Evolutionary conservation across 169 alveolate species (phyloP).

Genomic region (Cryptosporidium xiaoi): DNA sequence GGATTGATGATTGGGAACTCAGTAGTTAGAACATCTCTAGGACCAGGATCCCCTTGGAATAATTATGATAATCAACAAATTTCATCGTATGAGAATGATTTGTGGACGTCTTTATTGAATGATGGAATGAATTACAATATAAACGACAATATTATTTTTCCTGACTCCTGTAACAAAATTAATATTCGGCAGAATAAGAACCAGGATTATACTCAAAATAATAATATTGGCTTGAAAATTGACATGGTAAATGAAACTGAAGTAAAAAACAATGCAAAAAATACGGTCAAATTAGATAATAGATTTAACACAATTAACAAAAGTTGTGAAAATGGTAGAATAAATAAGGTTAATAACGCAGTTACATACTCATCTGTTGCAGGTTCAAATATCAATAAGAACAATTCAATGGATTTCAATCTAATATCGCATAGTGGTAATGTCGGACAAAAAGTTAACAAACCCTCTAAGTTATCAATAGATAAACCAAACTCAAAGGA

Average conservation of each 20-base stretch:
- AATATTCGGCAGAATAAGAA: background rate
- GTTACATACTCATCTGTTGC: constrained; percentile 51
- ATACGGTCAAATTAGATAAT: background rate
- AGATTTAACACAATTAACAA: background rate
- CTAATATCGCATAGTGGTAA: constrained; percentile 7
- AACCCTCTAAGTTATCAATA: too few relatives aligned
- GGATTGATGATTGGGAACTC: too few relatives aligned
- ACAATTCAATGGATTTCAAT: background rate
- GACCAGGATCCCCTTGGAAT: constrained; percentile 48
- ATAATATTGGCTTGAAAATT: background rate
- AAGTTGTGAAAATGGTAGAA: background rate
- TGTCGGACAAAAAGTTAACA: background rate
- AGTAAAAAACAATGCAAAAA: background rate
- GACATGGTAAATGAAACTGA: background rate
- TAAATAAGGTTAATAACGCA: background rate
- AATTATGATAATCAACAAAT: constrained; percentile 15
- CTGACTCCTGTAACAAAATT: background rate
- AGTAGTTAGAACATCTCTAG: too few relatives aligned
- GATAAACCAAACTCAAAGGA: constrained; percentile 17
- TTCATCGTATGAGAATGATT: constrained; percentile 32
- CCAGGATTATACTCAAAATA: background rate
- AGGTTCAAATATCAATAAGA: constrained; percentile 38
- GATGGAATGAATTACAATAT: constrained; percentile 4
- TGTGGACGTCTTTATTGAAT: constrained; percentile 54
- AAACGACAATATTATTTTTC: background rate